Conservation (phyloP, 345 rosid genomes). For the Sonneratia alba region DNA sequence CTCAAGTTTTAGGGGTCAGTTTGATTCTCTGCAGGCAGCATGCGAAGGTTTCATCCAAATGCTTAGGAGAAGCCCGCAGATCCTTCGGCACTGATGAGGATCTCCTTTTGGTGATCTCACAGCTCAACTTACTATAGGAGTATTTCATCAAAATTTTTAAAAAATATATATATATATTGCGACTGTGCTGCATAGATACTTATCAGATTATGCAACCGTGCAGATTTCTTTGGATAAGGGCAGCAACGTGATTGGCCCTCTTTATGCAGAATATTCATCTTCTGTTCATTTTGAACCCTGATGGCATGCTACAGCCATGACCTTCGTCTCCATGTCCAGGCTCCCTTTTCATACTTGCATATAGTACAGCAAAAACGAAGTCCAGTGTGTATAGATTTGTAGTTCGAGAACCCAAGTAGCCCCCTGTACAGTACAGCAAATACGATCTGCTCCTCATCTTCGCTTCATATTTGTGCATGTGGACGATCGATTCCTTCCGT, state of each 20-base stretch:
- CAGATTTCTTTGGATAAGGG: neutral
- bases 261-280: neutral
- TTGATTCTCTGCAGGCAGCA: conserved; percentile 34
- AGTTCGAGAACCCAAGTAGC: neutral
- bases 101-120: conserved; percentile 56
- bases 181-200: neutral
- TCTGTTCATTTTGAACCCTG: neutral
- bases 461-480: neutral
- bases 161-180: neutral
- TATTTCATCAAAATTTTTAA: no score
- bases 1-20: neutral
- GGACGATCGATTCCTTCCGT: neutral
- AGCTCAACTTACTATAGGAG: neutral
- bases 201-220: neutral
- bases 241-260: neutral
- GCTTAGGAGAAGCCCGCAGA: conserved; percentile 63
- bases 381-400: neutral
- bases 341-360: neutral
- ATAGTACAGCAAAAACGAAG: neutral
- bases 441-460: neutral
- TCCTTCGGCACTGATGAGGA: conserved; percentile 83
- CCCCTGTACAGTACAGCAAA: neutral
- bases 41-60: conserved; percentile 53
- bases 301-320: neutral
- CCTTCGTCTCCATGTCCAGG: neutral